phyloP scores from a whole-genome alignment of 768 basidiomycete genomes.

The Boletus insuetus region DNA sequence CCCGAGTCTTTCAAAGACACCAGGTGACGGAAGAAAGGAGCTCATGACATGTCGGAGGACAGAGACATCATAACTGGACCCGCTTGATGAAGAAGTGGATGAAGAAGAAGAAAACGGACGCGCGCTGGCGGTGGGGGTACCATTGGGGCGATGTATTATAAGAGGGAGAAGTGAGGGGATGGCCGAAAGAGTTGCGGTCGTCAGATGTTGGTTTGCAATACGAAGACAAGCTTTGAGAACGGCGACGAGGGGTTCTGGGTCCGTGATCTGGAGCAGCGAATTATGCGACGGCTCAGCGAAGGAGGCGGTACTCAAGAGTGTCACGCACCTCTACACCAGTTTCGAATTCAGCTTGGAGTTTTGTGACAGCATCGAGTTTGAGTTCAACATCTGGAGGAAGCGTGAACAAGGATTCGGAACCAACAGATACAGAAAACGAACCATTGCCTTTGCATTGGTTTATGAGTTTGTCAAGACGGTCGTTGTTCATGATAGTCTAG shows the following conservation, averaged over 20 bases:
- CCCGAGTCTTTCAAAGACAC: conserved; percentile 79
- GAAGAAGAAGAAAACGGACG: conserved; percentile 50
- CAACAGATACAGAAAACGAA: conserved; percentile 27
- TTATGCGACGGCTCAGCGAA: conserved; percentile 12
- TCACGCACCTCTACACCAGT: conserved; percentile 59
- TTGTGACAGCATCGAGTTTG: conserved; percentile 77
- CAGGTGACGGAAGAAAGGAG: conserved; percentile 72
- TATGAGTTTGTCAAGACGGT: conserved; percentile 57
- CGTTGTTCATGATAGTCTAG: conserved; percentile 48
- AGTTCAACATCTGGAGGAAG: conserved; percentile 64
- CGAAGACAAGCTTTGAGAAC: conserved; percentile 74
- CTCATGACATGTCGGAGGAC: conserved; percentile 65
- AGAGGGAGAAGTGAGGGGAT: conserved; percentile 66
- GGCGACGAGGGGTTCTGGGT: conserved; percentile 67
- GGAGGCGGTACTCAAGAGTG: conserved; percentile 5
- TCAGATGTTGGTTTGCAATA: conserved; percentile 78
- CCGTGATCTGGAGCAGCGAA: conserved; percentile 52
- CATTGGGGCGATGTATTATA: conserved; percentile 45
- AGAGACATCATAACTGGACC: conserved; percentile 47
- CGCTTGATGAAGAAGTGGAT: conserved; percentile 45
- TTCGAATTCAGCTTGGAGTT: conserved; percentile 75
- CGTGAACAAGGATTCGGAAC: conserved; percentile 6
- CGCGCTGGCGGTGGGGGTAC: conserved; percentile 23
- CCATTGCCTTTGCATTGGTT: conserved; percentile 66
- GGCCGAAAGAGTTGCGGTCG: conserved; percentile 70